Evolutionary conservation across 2,329 filamentous ascomycete genomes (phyloP).

Genomic region (Aspergillus ibericus): DNA sequence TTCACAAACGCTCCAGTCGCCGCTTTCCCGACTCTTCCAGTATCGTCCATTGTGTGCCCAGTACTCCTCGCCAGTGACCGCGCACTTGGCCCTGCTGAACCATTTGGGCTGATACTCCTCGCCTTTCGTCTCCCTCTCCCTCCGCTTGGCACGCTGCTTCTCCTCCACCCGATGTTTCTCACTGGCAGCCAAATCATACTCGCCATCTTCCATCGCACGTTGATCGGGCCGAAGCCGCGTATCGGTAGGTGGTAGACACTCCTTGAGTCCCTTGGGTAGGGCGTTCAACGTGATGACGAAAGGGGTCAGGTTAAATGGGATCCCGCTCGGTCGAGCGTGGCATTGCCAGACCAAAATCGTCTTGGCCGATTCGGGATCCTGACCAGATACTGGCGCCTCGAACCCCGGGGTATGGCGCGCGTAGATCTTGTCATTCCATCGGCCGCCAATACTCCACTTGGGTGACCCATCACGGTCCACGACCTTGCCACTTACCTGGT

Average conservation of each 20-base stretch:
- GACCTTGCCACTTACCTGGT: slow-evolving; percentile 83
- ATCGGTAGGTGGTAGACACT: slow-evolving; percentile 85
- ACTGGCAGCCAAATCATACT: slow-evolving; percentile 86
- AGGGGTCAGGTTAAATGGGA: slow-evolving; percentile 95
- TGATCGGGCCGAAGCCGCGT: slow-evolving; percentile 92
- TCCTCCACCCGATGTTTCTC: slow-evolving; percentile 96
- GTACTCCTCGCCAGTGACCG: slow-evolving; percentile 81
- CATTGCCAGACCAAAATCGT: slow-evolving; percentile 94
- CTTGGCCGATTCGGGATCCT: slow-evolving; percentile 61
- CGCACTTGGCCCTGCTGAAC: slow-evolving; percentile 73
- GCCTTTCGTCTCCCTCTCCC: slow-evolving; percentile 71
- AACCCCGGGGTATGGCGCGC: slow-evolving; percentile 89
- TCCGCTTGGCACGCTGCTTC: slow-evolving; percentile 75
- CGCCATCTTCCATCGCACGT: slow-evolving; percentile 96
- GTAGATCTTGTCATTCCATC: slow-evolving; percentile 98
- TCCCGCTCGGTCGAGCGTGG: slow-evolving; percentile 73
- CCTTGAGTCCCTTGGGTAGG: slow-evolving; percentile 74
- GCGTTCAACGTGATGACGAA: slow-evolving; percentile 95
- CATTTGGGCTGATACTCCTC: slow-evolving; percentile 82
- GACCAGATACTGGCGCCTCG: slow-evolving; percentile 61
- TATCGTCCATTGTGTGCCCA: slow-evolving; percentile 90
- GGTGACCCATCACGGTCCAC: slow-evolving; percentile 76
- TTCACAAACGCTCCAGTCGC: slow-evolving; percentile 69
- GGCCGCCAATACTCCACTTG: slow-evolving; percentile 84
- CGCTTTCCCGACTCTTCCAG: slow-evolving; percentile 68